Conservation (phyloP, 768 basidiomycete species). For the Kwoniella bestiolae region DNA sequence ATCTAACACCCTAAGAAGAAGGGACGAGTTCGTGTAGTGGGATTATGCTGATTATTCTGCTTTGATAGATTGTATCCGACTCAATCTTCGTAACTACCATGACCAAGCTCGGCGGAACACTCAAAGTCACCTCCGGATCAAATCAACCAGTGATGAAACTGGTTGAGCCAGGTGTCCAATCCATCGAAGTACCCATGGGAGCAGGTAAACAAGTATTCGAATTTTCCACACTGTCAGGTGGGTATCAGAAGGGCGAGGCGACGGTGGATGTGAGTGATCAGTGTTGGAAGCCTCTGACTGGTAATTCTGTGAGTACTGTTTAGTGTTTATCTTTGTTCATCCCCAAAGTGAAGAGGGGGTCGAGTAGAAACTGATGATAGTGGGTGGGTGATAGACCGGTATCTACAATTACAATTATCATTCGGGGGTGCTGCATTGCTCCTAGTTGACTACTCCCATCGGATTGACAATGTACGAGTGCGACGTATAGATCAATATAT, state of each 20-base stretch:
- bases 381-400: constrained; percentile 35
- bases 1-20: no score
- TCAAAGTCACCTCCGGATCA: constrained; percentile 51
- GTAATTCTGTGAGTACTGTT: constrained; percentile 13
- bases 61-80: constrained; percentile 40
- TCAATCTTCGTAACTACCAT: constrained; percentile 54
- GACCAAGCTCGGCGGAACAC: constrained; percentile 43
- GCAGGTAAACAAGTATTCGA: constrained; percentile 49
- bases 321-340: neutral
- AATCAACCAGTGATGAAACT: constrained; percentile 34
- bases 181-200: constrained; percentile 51
- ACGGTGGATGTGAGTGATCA: constrained; percentile 34
- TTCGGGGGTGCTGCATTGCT: constrained; percentile 35
- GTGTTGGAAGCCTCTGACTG: constrained; percentile 43
- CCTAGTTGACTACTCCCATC: no score
- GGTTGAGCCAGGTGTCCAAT: constrained; percentile 47
- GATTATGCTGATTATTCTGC: neutral
- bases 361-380: neutral
- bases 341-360: neutral
- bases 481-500: no score
- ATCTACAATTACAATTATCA: constrained; percentile 57
- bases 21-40: neutral
- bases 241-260: constrained; percentile 11
- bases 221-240: constrained; percentile 34
- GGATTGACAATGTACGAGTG: neutral